These are phyloP conservation scores for Umbilicus rupestris DNA, from an alignment of 164 flowering plant species.

Conservation along the genomic window DNA sequence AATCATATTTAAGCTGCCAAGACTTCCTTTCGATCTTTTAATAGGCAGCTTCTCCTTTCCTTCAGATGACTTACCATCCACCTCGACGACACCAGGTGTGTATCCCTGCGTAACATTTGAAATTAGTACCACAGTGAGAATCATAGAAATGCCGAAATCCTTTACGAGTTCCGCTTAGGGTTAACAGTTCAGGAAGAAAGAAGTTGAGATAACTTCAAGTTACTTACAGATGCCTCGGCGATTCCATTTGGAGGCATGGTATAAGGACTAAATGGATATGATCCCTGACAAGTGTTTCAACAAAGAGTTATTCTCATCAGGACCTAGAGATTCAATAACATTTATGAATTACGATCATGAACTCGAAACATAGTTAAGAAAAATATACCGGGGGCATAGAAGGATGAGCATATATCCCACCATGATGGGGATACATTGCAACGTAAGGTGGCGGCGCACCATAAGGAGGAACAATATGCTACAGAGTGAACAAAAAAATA, in stretches of 20 bases:
- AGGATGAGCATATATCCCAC: conserved; percentile 88
- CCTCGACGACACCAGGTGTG: conserved; percentile 40
- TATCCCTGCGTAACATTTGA: conserved; percentile 32
- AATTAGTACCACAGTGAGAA: not conserved
- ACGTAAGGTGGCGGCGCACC: conserved; percentile 95
- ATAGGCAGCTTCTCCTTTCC: conserved; percentile 77
- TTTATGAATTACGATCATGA: not conserved
- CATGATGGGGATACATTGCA: conserved; percentile 89
- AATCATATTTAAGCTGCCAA: conserved; percentile 64
- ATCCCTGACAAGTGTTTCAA: conserved; percentile 41
- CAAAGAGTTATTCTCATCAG: not conserved
- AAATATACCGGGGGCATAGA: conserved; percentile 73
- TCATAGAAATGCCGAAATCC: too few species aligned
- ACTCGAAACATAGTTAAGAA: conserved; percentile 2
- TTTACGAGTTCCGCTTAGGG: too few species aligned
- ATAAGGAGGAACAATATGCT: conserved; percentile 95
- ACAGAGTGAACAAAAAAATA: conserved; percentile 16
- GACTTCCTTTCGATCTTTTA: conserved; percentile 82
- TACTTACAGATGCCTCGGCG: conserved; percentile 74
- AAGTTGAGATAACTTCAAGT: conserved; percentile 6
- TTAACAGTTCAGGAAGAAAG: too few species aligned
- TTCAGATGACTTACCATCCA: conserved; percentile 66
- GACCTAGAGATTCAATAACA: not conserved
- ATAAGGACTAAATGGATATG: conserved; percentile 86
- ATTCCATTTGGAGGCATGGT: conserved; percentile 83